Base-by-base conservation (phyloP, 2,329 filamentous ascomycete genomes). In the Fusarium vanettenii region DNA sequence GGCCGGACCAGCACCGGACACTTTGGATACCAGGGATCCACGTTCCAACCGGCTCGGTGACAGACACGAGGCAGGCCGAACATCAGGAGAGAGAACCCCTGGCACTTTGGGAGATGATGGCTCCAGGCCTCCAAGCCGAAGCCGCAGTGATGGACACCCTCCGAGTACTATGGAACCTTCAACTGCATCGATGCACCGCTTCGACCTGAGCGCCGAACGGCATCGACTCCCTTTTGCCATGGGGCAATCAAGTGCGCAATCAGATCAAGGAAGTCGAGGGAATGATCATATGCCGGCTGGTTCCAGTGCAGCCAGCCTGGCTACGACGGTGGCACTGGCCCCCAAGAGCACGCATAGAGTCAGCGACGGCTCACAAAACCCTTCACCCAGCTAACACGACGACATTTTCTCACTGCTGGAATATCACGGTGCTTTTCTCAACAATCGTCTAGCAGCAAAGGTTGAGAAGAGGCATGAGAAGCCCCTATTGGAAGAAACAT, bases 61-160 rank as follows among this genome's bases (percentile, higher is more conserved):
- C 52, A 56, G 65, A 11, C 75, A 76, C 20, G 73, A 71, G 29
- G 11, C 62, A 11, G 59, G 74, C 20, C 64, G 55, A 8, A 71
- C 60, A 18, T 77, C 74, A 4, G 66, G 70, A 27, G 76, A 78
- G 14, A 74, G 67, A n/a, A 77, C 76, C 20, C 74, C 74, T 2
- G 72, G 74, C 7, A 67, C 69, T 55, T 56, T 73, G 14, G 72
- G 72, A 29, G 75, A 78, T 18, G 67, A 69, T 33, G 60, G 69
- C 10, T 79, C 75, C 6, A 69, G 74, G 5, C 70, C 75, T 20
- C 70, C 76, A 18, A 79, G 73, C 43, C 70, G 76, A 10, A 79
- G 73, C 37, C 70, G 76, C 64, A 74, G 76, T 16, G 75, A 73
- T n/a, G 68, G 67, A 3, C 70, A 73, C 29, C 64, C 72, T 4